Evolutionary conservation across 2,329 filamentous ascomycete genomes (phyloP).

Genomic region (Moelleriella libera): DNA sequence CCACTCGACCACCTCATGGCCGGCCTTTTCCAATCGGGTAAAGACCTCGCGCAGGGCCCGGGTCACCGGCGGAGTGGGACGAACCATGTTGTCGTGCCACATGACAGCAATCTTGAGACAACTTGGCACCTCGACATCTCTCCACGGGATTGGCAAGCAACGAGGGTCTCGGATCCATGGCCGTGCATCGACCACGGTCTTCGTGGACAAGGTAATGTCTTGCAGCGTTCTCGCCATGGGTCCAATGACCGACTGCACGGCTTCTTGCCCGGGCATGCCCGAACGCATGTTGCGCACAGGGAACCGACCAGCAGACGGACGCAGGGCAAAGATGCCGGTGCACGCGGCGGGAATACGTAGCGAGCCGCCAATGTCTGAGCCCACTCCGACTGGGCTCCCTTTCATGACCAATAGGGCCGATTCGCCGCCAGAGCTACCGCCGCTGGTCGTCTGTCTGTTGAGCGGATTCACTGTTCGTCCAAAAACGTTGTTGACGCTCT

Average conservation of each 20-base stretch:
- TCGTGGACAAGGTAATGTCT: slow-evolving; percentile 41
- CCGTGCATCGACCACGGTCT: slow-evolving; percentile 30
- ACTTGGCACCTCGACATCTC: slow-evolving; percentile 15
- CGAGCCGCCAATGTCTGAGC: slow-evolving; percentile 48
- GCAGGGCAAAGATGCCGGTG: slow-evolving; percentile 41
- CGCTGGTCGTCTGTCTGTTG: slow-evolving; percentile 44
- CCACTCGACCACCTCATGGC: slow-evolving; percentile 40
- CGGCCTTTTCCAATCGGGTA: slow-evolving; percentile 25
- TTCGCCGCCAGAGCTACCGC: slow-evolving; percentile 55
- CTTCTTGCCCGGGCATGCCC: slow-evolving; percentile 51
- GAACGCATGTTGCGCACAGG: slow-evolving; percentile 38
- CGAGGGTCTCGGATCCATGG: slow-evolving; percentile 45
- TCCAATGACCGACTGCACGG: slow-evolving; percentile 48
- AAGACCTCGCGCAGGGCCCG: slow-evolving; percentile 36
- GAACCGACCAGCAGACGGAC: slow-evolving; percentile 44
- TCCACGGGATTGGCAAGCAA: slow-evolving; percentile 46
- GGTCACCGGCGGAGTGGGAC: slow-evolving; percentile 50
- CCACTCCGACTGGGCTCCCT: slow-evolving; percentile 47
- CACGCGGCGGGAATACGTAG: slow-evolving; percentile 40
- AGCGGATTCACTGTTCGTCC: slow-evolving; percentile 48
- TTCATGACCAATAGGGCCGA: slow-evolving; percentile 44
- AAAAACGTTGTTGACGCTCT: slow-evolving; percentile 51
- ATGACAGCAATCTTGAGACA: slow-evolving; percentile 45
- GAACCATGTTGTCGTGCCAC: slow-evolving; percentile 50
- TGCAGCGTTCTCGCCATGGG: slow-evolving; percentile 42